phyloP scores from a whole-genome alignment of 148 eudicot genomes.

The Silene latifolia region DNA sequence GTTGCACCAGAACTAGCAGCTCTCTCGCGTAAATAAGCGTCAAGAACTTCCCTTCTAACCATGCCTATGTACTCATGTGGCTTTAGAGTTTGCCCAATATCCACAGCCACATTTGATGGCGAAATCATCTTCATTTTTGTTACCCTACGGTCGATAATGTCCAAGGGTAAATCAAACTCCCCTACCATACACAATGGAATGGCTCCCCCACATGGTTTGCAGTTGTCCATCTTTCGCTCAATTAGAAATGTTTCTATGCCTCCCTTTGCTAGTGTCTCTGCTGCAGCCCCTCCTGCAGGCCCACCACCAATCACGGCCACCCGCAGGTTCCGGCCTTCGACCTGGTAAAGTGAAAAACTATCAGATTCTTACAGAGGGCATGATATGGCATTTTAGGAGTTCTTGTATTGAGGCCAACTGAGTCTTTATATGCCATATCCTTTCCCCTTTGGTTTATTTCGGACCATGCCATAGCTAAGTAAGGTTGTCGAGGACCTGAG shows the following conservation, averaged over 20 bases:
- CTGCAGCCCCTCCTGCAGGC: conserved; percentile 90
- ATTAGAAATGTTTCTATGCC: conserved; percentile 77
- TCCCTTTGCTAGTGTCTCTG: conserved; percentile 85
- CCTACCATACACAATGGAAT: conserved; percentile 97
- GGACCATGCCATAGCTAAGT: too few species aligned
- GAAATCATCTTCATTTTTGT: conserved; percentile 99
- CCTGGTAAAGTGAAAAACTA: neutral
- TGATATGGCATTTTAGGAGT: too few species aligned
- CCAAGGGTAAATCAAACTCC: conserved; percentile 89
- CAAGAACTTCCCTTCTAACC: conserved; percentile 92
- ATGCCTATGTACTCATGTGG: conserved; percentile 98
- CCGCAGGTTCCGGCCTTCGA: conserved; percentile 61
- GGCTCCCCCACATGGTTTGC: conserved; percentile 97
- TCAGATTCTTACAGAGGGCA: neutral
- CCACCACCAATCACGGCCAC: conserved; percentile 96
- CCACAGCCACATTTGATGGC: conserved; percentile 95
- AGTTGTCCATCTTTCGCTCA: conserved; percentile 86
- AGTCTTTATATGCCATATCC: too few species aligned
- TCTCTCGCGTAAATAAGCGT: conserved; percentile 66
- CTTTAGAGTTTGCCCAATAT: conserved; percentile 78
- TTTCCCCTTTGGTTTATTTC: too few species aligned
- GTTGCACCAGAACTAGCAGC: conserved; percentile 70
- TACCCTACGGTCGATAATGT: conserved; percentile 81
- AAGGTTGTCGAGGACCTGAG: too few species aligned
- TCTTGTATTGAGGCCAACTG: too few species aligned